phyloP scores from a whole-genome alignment of 176 grass and related monocot genomes.

The Typha latifolia region DNA sequence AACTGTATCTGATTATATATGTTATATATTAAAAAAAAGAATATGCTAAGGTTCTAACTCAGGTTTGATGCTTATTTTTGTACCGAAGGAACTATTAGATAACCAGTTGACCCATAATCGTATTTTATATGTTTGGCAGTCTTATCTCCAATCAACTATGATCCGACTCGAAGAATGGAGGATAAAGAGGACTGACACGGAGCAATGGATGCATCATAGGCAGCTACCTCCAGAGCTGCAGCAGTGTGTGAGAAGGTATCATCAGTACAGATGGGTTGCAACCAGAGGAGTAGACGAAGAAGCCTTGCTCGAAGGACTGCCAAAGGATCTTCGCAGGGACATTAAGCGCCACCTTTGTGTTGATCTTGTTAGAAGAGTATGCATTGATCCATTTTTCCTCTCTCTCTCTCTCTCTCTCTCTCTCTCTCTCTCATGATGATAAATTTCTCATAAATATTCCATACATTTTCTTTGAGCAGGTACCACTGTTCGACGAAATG shows the following conservation, averaged over 20 bases:
- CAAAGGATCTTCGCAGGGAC: constrained; percentile 72
- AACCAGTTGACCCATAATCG: too few relatives aligned
- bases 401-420: not conserved
- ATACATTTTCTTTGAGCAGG: constrained; percentile 7
- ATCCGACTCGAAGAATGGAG: constrained; percentile 90
- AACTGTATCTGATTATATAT: not conserved
- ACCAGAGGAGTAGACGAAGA: constrained; percentile 87
- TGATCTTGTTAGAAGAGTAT: constrained; percentile 62
- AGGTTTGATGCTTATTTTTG: not conserved
- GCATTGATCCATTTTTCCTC: not conserved
- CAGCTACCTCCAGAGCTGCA: constrained; percentile 70
- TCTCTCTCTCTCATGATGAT: not conserved
- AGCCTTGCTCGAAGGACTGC: constrained; percentile 56
- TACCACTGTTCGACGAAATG: constrained; percentile 97
- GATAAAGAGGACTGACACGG: constrained; percentile 73
- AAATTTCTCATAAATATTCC: not conserved
- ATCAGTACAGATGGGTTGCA: constrained; percentile 83
- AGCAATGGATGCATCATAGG: constrained; percentile 94
- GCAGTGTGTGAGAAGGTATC: constrained; percentile 66
- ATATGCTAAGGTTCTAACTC: not conserved
- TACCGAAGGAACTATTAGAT: too few relatives aligned
- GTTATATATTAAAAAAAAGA: not conserved
- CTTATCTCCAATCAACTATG: constrained; percentile 80
- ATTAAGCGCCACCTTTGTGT: constrained; percentile 95
- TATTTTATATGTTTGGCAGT: constrained; percentile 23